Conservation (phyloP, 176 grass and related monocot genomes). For the Aegilops speltoides region DNA sequence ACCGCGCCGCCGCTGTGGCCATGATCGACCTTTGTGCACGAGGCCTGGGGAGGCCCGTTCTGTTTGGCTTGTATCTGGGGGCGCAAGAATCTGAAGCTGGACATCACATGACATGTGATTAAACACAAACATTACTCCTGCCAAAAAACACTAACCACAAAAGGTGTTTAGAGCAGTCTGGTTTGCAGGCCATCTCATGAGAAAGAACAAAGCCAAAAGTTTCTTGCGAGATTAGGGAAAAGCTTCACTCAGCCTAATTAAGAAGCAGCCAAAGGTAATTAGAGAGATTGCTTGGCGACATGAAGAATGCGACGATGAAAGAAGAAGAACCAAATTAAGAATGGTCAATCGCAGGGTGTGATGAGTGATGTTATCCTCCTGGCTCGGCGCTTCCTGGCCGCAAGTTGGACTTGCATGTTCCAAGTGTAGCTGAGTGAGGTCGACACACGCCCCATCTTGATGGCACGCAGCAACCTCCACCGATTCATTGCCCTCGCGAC, state of each 20-base stretch:
- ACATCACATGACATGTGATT: not conserved
- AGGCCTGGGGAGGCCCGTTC: not conserved
- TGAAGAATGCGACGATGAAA: not conserved
- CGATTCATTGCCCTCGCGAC: not conserved
- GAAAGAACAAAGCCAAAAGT: no score
- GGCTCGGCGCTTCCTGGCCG: no score
- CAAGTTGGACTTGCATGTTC: not conserved
- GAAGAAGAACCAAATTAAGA: not conserved
- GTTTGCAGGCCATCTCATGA: not conserved
- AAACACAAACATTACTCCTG: not conserved
- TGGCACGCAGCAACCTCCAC: not conserved
- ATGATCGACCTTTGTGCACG: not conserved
- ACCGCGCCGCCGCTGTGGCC: not conserved
- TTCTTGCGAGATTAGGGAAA: no score
- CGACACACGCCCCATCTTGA: not conserved
- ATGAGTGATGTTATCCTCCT: no score
- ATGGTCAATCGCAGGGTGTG: no score
- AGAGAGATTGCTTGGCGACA: not conserved
- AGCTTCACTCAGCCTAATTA: no score
- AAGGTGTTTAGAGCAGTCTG: not conserved
- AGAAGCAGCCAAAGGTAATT: not conserved
- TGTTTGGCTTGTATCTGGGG: not conserved
- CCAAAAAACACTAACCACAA: not conserved
- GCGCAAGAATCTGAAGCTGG: not conserved
- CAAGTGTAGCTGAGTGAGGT: not conserved